phyloP scores from a whole-genome alignment of 1,284 basidiomycete genomes.

The Volvariella volvacea region DNA sequence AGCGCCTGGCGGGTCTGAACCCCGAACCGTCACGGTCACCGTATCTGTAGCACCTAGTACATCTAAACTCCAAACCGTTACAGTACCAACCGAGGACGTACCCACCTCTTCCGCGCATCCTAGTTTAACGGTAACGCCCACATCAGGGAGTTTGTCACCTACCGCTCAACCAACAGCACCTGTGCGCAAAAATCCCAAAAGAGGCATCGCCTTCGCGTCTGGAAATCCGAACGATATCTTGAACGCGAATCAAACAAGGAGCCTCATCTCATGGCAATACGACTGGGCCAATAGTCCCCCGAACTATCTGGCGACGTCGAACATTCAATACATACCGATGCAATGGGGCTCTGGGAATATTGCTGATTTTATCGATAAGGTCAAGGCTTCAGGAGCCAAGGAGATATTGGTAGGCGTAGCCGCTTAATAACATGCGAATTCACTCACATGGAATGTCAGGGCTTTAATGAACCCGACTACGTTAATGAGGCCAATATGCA shows the following conservation, averaged over 20 bases:
- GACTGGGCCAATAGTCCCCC: conserved; percentile 38
- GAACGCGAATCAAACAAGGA: conserved; percentile 36
- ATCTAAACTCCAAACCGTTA: too few relatives aligned
- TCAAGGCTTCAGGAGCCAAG: conserved; percentile 31
- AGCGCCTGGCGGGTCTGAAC: too few relatives aligned
- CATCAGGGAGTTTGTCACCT: not conserved
- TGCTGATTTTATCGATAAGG: conserved; percentile 28
- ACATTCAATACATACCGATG: conserved; percentile 41
- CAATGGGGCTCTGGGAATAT: conserved; percentile 39
- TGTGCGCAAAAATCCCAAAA: conserved; percentile 28
- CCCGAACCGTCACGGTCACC: too few relatives aligned
- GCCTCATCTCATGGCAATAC: conserved; percentile 39
- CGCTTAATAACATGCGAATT: not conserved
- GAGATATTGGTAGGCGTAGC: conserved; percentile 29
- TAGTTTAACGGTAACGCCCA: too few relatives aligned
- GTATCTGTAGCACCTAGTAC: too few relatives aligned
- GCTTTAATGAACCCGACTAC: conserved; percentile 57
- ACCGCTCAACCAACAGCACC: conserved; percentile 6
- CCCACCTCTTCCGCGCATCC: too few relatives aligned
- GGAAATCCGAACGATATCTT: conserved; percentile 31
- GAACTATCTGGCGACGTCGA: conserved; percentile 31
- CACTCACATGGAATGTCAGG: conserved; percentile 17
- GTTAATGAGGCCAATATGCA: conserved; percentile 54
- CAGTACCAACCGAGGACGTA: too few relatives aligned
- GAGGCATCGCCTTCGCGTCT: conserved; percentile 36